Conservation (phyloP, 31 red algal species). For the Odonthalia washingtoniensis region DNA sequence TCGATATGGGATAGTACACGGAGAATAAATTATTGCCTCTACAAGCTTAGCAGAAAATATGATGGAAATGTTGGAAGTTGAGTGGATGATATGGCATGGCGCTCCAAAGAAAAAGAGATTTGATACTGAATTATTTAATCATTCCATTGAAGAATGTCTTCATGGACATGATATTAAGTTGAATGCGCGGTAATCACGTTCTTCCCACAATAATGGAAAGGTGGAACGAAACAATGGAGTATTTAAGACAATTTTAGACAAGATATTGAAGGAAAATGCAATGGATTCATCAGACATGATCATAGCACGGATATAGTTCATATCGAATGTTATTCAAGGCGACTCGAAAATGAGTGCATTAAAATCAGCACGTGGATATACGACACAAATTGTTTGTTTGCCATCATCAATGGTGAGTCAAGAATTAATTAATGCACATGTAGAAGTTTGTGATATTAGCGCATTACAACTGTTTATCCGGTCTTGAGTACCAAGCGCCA, state of each 20-base stretch:
- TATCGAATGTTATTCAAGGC: neutral
- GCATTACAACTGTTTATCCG: neutral
- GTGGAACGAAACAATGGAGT: neutral
- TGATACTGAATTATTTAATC: conserved; percentile 12
- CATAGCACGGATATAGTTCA: neutral
- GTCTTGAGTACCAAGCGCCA: neutral
- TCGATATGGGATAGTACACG: neutral
- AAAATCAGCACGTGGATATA: neutral
- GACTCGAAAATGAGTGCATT: neutral
- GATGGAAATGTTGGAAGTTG: neutral
- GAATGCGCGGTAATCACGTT: neutral
- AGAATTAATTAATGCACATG: conserved; percentile 6
- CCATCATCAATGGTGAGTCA: neutral
- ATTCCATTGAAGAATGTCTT: neutral
- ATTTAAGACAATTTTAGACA: neutral
- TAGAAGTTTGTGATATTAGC: neutral
- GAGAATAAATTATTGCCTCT: neutral
- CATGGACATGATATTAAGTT: neutral
- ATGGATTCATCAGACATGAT: neutral
- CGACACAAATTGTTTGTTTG: neutral
- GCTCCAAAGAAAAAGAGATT: neutral
- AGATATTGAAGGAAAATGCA: neutral
- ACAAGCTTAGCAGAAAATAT: neutral
- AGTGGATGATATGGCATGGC: neutral
- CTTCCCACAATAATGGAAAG: neutral